Conservation (phyloP, 2,329 filamentous ascomycete genomes). For the Aspergillus unguis region DNA sequence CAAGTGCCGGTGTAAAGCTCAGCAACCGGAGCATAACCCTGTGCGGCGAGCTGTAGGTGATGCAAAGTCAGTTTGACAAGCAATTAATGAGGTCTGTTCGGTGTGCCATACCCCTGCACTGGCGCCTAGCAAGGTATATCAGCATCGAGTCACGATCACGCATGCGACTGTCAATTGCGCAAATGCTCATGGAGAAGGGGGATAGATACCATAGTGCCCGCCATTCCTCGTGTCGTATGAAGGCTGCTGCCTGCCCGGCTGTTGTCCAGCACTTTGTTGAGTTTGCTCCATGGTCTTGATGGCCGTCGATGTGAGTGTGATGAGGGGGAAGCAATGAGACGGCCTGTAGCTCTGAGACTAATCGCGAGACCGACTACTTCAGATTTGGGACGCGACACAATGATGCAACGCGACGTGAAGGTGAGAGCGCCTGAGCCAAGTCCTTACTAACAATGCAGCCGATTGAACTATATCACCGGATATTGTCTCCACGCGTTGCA, state of each 20-base stretch:
- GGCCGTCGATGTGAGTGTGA: not conserved
- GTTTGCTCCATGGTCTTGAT: slow-evolving; percentile 53
- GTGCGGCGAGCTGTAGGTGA: slow-evolving; percentile 67
- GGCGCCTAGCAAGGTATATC: slow-evolving; percentile 51
- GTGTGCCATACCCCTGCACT: slow-evolving; percentile 59
- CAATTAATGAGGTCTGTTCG: not conserved
- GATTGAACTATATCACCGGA: not conserved
- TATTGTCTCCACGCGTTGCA: not conserved
- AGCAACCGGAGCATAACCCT: slow-evolving; percentile 81
- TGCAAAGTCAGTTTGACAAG: slow-evolving; percentile 13
- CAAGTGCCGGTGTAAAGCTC: slow-evolving; percentile 92
- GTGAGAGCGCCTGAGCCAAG: not conserved
- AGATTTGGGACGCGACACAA: not conserved
- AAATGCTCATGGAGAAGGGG: not conserved
- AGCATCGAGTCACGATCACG: not conserved
- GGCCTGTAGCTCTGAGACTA: no score
- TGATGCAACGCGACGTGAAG: not conserved
- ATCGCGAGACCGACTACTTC: no score
- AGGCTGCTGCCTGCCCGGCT: slow-evolving; percentile 59
- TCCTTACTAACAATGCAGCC: not conserved
- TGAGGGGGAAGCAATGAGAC: not conserved
- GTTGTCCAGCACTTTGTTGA: slow-evolving; percentile 54
- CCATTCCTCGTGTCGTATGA: slow-evolving; percentile 72
- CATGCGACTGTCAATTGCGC: not conserved
- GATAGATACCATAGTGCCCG: slow-evolving; percentile 68